Percentiles rank a stretch among this genome's conserved stretches.
Evolutionary conservation across 2,329 filamentous ascomycete genomes (phyloP).

Genomic region (Apiospora sp.): DNA sequence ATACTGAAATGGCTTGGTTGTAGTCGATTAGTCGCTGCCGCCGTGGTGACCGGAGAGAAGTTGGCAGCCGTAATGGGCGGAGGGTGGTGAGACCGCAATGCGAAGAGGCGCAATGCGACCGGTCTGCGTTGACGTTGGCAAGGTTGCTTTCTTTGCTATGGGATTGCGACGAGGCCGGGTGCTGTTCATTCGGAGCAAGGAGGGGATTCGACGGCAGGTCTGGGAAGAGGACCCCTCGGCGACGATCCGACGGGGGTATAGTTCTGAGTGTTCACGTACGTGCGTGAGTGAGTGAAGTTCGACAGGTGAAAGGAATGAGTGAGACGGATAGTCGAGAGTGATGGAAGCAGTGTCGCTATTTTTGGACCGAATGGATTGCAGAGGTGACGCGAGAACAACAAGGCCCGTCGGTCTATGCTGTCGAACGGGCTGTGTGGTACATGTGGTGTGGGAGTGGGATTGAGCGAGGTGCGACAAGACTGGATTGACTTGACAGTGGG

Average conservation of each 20-base stretch:
- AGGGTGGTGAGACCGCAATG: slow-evolving; percentile 1
- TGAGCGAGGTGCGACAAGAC: not conserved
- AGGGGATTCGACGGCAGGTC: not conserved
- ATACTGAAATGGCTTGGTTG: not conserved
- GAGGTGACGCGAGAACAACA: slow-evolving; percentile 18
- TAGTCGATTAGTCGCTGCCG: not conserved
- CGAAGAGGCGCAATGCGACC: slow-evolving; percentile 18
- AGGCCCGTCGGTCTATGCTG: not conserved
- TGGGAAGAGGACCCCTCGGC: not conserved
- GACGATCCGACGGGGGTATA: slow-evolving; percentile 5
- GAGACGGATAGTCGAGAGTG: slow-evolving; percentile 13
- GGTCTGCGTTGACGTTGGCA: not conserved
- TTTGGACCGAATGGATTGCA: slow-evolving; percentile 7
- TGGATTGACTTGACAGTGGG: not conserved
- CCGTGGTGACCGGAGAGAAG: not conserved
- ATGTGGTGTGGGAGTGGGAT: not conserved
- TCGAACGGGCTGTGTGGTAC: slow-evolving; percentile 13
- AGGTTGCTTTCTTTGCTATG: not conserved
- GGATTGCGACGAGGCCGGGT: slow-evolving; percentile 5
- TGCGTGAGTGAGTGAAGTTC: slow-evolving; percentile 14
- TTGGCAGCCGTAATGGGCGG: slow-evolving; percentile 1
- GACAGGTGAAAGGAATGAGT: slow-evolving; percentile 14
- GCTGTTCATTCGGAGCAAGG: not conserved
- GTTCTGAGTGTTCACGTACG: slow-evolving; percentile 1
- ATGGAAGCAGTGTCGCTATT: slow-evolving; percentile 20